These are phyloP conservation scores for Lindgomyces ingoldianus DNA, from an alignment of 495 filamentous ascomycete genomes.

Conservation along the genomic window DNA sequence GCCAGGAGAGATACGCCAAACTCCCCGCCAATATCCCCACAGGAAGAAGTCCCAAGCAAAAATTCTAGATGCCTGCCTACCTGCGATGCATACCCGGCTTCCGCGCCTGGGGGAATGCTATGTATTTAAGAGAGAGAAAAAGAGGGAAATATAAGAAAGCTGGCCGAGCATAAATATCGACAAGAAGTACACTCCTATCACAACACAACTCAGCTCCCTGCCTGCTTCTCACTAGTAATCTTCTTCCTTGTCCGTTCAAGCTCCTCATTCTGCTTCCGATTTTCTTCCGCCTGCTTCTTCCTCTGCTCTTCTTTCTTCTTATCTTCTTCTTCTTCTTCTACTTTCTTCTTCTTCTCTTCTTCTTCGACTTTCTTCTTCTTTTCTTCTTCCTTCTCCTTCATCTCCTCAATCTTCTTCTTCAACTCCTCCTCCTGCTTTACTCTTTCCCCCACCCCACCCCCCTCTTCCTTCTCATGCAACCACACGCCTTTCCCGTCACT, in stretches of 20 bases:
- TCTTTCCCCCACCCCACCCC: slow-evolving; percentile 7
- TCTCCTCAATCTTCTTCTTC: slow-evolving; percentile 46
- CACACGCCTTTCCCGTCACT: slow-evolving; percentile 39
- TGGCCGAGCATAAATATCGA: too few relatives aligned
- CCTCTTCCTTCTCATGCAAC: slow-evolving; percentile 30
- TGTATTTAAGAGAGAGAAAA: too few relatives aligned
- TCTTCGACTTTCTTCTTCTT: slow-evolving; percentile 43
- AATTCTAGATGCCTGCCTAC: too few relatives aligned
- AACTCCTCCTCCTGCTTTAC: slow-evolving; percentile 13
- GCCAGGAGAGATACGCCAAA: too few relatives aligned
- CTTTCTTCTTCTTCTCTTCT: slow-evolving; percentile 40
- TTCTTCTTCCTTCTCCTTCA: slow-evolving; percentile 48
- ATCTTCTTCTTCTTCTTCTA: slow-evolving; percentile 37
- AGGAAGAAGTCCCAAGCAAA: too few relatives aligned
- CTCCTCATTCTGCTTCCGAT: slow-evolving; percentile 2
- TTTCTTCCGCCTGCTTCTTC: slow-evolving; percentile 12
- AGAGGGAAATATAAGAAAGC: too few relatives aligned
- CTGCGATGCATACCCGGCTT: too few relatives aligned
- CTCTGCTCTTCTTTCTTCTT: slow-evolving; percentile 4
- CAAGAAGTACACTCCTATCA: too few relatives aligned
- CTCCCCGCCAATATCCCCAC: too few relatives aligned
- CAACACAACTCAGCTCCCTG: too few relatives aligned
- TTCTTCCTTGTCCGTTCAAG: background rate
- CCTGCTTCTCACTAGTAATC: too few relatives aligned
- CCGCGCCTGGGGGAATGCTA: too few relatives aligned